phyloP scores from a whole-genome alignment of 148 eudicot genomes.

The Cornus kousa region DNA sequence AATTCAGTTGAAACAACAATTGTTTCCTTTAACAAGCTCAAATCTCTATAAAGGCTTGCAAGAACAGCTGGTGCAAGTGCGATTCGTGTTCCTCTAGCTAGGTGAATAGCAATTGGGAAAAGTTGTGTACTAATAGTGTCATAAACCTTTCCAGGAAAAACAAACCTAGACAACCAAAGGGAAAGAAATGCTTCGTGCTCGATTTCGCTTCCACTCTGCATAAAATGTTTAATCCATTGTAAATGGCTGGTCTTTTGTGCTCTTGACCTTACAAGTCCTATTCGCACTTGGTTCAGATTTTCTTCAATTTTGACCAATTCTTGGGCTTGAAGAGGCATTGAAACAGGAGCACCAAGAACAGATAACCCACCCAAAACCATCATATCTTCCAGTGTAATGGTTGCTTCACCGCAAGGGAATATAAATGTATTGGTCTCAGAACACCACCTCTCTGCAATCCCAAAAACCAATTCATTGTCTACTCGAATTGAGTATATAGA shows the following conservation, averaged over 20 bases:
- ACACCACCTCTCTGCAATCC: constrained; percentile 14
- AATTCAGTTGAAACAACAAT: not conserved
- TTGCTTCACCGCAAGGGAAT: constrained; percentile 48
- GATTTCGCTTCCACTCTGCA: constrained; percentile 2
- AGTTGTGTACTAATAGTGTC: not conserved
- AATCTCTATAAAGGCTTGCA: constrained; percentile 13
- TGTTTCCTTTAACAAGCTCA: not conserved
- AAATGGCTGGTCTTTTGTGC: not conserved
- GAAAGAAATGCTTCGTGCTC: constrained; percentile 55
- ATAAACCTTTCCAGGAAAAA: constrained; percentile 14
- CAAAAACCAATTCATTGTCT: constrained; percentile 1
- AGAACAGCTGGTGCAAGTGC: constrained; percentile 19
- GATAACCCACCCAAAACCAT: constrained; percentile 43
- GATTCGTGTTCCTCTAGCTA: constrained; percentile 4
- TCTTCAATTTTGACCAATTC: constrained; percentile 18
- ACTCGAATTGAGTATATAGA: not conserved
- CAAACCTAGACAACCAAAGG: constrained; percentile 45
- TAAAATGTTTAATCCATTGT: constrained; percentile 33
- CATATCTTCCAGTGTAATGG: constrained; percentile 44
- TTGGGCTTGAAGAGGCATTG: not conserved
- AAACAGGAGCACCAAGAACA: constrained; percentile 34
- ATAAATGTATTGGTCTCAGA: constrained; percentile 28
- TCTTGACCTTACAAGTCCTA: not conserved
- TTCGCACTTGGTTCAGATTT: constrained; percentile 7
- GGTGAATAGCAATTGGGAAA: constrained; percentile 6